Evolutionary conservation across 257 asterid species (phyloP), one percentile per base, ranked within the genome.

Genomic region (Echites panduratus): DNA sequence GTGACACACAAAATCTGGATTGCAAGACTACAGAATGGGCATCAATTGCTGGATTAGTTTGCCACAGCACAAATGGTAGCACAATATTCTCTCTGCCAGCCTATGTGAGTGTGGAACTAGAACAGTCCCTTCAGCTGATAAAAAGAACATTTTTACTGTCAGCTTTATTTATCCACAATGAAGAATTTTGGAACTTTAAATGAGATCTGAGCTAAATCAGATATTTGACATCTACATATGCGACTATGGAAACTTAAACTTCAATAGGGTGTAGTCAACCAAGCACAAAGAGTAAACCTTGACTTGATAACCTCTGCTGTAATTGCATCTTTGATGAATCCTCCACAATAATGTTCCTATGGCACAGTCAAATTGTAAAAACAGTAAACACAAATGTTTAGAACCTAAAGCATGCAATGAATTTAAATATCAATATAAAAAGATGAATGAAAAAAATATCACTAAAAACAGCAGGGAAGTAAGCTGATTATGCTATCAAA

Each of bases 261-360:
- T 53, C 32, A 56, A 56, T 9, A 64, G 38, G 48, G 40, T 38
- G 29, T 2, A 38, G 26, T 32, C 48, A 63, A 38, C 16, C 19
- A 63, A 48, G 48, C 27, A 1, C 16, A 56, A 73, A 76, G 72
- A 76, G 64, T 73, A 62, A 44, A 93, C 98, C 98, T 89, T 84
- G 82, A 70, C 57, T 73, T 52, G 81, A 58, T 52, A 79, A 71
- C 81, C 83, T 87, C 74, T 86, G 92, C 64, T 89, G 90, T 71
- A 93, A 82, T 74, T 76, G 93, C 81, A 81, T 86, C 84, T 82
- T 85, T 43, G 80, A 78, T 72, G 92, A 74, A 80, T 85, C 87
- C 69, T 80, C 67, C 76, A 82, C 83, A 71, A 88, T 66, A 79
- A 93, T 73, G 78, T 88, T 89, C 98, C 98, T 94, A 90, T 78